Percentiles rank a stretch among this genome's conserved stretches.
phyloP scores from a whole-genome alignment of 2,329 filamentous ascomycete species.

The Claviceps humidiphila region DNA sequence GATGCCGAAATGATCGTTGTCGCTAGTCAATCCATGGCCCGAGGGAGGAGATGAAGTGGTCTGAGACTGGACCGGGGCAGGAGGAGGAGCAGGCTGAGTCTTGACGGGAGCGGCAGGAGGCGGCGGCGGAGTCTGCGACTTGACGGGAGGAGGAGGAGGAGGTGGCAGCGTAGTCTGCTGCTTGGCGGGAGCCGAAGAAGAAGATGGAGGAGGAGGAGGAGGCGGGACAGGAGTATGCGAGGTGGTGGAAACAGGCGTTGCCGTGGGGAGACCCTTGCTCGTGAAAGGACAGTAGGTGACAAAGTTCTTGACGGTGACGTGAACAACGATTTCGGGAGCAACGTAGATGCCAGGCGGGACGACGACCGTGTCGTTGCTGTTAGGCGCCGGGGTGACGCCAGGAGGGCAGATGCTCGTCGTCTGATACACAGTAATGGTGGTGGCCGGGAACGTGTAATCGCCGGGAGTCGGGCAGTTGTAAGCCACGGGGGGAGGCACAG shows the following conservation, averaged over 20 bases:
- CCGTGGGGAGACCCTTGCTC: slow-evolving; percentile 26
- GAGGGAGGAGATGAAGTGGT: slow-evolving; percentile 6
- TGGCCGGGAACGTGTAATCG: slow-evolving; percentile 63
- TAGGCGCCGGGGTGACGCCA: slow-evolving; percentile 45
- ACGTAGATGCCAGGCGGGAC: slow-evolving; percentile 62
- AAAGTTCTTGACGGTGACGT: slow-evolving; percentile 53
- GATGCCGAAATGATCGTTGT: slow-evolving; percentile 53
- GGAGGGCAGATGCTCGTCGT: slow-evolving; percentile 59
- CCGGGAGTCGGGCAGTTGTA: slow-evolving; percentile 51
- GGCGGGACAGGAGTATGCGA: neutral
- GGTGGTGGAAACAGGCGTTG: slow-evolving; percentile 10
- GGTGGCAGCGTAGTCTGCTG: neutral
- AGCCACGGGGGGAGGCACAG: slow-evolving; percentile 33
- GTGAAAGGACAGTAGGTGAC: slow-evolving; percentile 21
- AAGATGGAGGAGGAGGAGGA: neutral
- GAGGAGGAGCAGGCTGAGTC: slow-evolving; percentile 5
- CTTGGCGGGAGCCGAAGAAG: slow-evolving; percentile 10
- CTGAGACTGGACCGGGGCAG: neutral
- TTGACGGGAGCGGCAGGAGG: neutral
- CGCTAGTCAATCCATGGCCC: slow-evolving; percentile 21
- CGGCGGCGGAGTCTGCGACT: neutral
- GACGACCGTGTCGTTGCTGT: slow-evolving; percentile 42
- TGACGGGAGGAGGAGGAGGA: slow-evolving; percentile 4
- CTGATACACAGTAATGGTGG: slow-evolving; percentile 53
- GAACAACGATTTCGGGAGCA: slow-evolving; percentile 51